Evolutionary conservation across 2,329 filamentous ascomycete species (phyloP), one percentile per base, ranked within the genome.

Genomic region (Colletotrichum shisoi): DNA sequence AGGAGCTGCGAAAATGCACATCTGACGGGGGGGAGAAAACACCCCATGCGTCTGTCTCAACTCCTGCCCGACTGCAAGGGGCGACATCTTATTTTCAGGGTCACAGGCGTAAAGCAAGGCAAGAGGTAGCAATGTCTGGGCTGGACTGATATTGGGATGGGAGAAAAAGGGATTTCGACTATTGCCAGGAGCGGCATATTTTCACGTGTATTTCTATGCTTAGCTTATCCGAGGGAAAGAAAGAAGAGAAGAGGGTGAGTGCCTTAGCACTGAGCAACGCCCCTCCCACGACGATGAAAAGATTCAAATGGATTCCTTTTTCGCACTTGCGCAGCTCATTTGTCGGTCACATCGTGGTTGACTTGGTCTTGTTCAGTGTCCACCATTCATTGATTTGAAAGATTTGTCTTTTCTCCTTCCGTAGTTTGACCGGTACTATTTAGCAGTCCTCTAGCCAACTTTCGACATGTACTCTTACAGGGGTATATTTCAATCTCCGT

Each of bases 161-260:
- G 49, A 51, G 42, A 62, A 68, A 51, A 52, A 45, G 54, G 52
- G 48, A 37, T 42, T 39, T 54, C 39, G 24, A 40, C 46, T 56
- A 40, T 54, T 57, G 49, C 59, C 63, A 54, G 12, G 48, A 39
- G 27, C 19, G 60, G 53, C 53, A 54, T 42, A 46, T 34, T 54
- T 63, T 58, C 53, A 57, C 66, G 21, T 68, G 65, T 68, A 68
- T 61, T 61, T 66, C 24, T 68, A 68, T 56, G 54, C 62, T 65
- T 19, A 24, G 49, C 17, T 51, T 27, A 39, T 40, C 63, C 37
- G 39, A 19, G 19, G 48, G 19, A 27, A 24, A 27, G 6, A 48
- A 15, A 8, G 21, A 27, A 19, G 48, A 52, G 27, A 56, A 52
- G 27, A 56, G 24, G 34, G 15, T 21, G 60, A 57, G 52, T 51